These are phyloP conservation scores for Phytophthora pini DNA, from an alignment of 352 stramenopile genomes.

Conservation along the genomic window DNA sequence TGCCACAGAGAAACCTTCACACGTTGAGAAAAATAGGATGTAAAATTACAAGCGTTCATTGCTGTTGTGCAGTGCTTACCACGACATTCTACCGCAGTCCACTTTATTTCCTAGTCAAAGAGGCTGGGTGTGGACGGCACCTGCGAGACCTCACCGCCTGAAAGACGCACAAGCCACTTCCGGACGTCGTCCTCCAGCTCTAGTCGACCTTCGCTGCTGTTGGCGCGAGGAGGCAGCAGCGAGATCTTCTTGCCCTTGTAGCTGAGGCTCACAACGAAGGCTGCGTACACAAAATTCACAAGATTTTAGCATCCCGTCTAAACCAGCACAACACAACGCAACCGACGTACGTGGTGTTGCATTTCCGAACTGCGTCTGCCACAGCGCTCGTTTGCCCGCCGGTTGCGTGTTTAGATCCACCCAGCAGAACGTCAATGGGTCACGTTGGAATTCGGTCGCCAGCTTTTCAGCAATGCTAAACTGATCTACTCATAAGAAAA, in stretches of 20 bases:
- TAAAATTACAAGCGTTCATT: conserved; percentile 33
- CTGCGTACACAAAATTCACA: conserved; percentile 25
- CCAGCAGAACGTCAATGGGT: conserved; percentile 86
- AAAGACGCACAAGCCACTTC: conserved; percentile 69
- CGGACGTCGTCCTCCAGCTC: conserved; percentile 47
- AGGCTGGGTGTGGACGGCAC: conserved; percentile 39
- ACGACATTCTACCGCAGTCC: conserved; percentile 5
- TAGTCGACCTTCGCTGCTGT: conserved; percentile 7
- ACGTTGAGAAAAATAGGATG: background rate
- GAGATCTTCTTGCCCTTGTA: conserved; percentile 75
- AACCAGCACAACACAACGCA: background rate
- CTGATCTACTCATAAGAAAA: conserved; percentile 57
- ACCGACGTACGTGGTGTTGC: conserved; percentile 38
- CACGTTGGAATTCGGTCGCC: conserved; percentile 66
- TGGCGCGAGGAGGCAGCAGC: conserved; percentile 35
- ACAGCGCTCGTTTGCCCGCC: conserved; percentile 42
- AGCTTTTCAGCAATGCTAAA: conserved; percentile 72
- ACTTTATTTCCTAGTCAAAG: conserved; percentile 38
- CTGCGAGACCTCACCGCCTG: conserved; percentile 67
- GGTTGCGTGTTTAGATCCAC: conserved; percentile 52
- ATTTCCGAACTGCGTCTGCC: conserved; percentile 54
- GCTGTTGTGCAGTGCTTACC: conserved; percentile 10
- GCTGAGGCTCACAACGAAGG: conserved; percentile 64
- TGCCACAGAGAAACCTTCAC: too few relatives aligned
- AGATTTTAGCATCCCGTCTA: background rate